Base-by-base conservation (phyloP, 164 flowering plant species). In the Aristolochia contorta region DNA sequence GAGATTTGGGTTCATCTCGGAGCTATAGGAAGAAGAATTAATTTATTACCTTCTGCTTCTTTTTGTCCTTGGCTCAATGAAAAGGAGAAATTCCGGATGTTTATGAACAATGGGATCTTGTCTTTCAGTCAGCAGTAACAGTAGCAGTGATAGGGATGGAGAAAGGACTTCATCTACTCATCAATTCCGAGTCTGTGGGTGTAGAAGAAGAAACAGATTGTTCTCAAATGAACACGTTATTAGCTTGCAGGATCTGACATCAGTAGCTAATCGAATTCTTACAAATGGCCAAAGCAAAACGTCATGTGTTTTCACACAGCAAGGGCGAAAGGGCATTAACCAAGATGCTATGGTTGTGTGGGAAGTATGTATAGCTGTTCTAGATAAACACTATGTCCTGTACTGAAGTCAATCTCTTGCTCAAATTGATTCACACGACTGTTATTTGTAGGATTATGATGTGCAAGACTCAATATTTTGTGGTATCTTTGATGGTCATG, bases 401-500 rank as follows among this genome's bases (percentile, higher is more conserved):
- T 30, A 13, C 48, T 8, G 54, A 57, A 15, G 25, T 21, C 52
- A 23, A 54, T 33, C 66, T 63, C 56, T 59, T 37, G 33, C 16
- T 20, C 59, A 22, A 25, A 15, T 15, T 49, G 18, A 23, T 54
- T 24, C 30, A 24, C 30, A 60, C 3, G 65, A 14, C 62, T 7
- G 43, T 13, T 69, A 33, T 62, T n/a, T 72, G 57, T 48, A 91
- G 97, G 91, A 91, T 75, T 91, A 88, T 71, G 78, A 76, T 68
- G 67, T 81, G 2, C 89, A 85, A 51, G 97, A 84, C 74, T 74
- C 74, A 57, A 81, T 77, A 1, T 86, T 91, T 57, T 91, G 96
- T 72, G 96, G 96, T 19, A 84, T 91, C n/a, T 91, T 91, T 77
- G 98, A 91, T 71, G 98, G 98, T 22, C 98, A 91, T 74, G 98